Evolutionary conservation across 441 rosid species (phyloP).

Genomic region (Gossypium gossypioides): DNA sequence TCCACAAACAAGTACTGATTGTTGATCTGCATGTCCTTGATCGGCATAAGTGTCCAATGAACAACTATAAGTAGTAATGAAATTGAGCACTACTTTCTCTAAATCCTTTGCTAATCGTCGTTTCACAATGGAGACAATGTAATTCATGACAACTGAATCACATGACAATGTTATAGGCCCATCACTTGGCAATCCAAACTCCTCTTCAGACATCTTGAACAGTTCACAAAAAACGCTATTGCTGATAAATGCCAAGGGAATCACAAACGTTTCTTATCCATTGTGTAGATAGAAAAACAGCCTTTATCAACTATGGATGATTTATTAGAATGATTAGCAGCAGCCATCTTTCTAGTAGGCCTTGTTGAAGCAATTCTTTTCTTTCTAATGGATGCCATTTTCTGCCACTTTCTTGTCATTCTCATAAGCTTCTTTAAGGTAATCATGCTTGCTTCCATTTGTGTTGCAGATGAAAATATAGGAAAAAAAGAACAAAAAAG

Average conservation of each 20-base stretch:
- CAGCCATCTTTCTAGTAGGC: background rate
- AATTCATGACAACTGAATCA: slow-evolving; percentile 27
- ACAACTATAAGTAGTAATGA: background rate
- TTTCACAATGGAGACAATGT: slow-evolving; percentile 16
- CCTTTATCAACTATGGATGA: slow-evolving; percentile 24
- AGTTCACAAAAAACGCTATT: slow-evolving; percentile 23
- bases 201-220: slow-evolving; percentile 36
- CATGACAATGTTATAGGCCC: slow-evolving; percentile 32
- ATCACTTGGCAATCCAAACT: slow-evolving; percentile 25
- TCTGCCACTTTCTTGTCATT: slow-evolving; percentile 6
- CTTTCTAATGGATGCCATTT: slow-evolving; percentile 13
- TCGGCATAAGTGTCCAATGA: background rate
- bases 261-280: slow-evolving; percentile 19
- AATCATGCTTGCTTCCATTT: background rate
- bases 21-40: background rate
- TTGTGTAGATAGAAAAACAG: slow-evolving; percentile 28
- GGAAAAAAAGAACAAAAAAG: background rate
- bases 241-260: slow-evolving; percentile 18
- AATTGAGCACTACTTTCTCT: slow-evolving; percentile 13
- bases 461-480: background rate
- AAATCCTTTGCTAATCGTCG: background rate
- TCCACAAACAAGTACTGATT: background rate
- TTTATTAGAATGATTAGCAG: background rate
- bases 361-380: slow-evolving; percentile 15
- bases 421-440: background rate